phyloP scores from a whole-genome alignment of 2,329 filamentous ascomycete genomes.

The Cadophora sp. region DNA sequence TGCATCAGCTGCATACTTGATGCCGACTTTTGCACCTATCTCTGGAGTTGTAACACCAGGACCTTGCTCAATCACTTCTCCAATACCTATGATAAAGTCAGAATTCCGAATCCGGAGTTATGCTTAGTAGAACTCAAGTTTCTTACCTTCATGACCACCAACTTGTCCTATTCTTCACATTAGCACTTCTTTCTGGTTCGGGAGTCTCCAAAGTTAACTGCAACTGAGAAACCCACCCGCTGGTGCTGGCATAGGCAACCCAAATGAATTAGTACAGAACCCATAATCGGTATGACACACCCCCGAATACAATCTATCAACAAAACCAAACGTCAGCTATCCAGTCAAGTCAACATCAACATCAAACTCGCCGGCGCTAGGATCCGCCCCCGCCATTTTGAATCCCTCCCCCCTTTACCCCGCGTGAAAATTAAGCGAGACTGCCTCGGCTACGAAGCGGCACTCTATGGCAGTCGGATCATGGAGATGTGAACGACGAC shows the following conservation, averaged over 20 bases:
- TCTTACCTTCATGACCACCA: constrained; percentile 69
- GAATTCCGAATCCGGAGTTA: neutral
- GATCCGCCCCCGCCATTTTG: neutral
- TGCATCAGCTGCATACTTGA: constrained; percentile 64
- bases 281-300: constrained; percentile 31
- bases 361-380: neutral
- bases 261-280: constrained; percentile 23
- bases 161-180: constrained; percentile 55
- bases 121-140: neutral
- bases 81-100: constrained; percentile 46
- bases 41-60: constrained; percentile 55
- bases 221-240: constrained; percentile 2
- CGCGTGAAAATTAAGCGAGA: constrained; percentile 8
- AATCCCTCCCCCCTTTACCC: constrained; percentile 1
- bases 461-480: neutral
- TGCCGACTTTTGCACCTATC: constrained; percentile 68
- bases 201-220: no score
- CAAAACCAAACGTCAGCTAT: neutral
- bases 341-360: neutral
- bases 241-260: constrained; percentile 14
- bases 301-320: constrained; percentile 25
- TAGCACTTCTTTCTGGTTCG: neutral
- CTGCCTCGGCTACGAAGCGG: neutral
- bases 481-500: neutral
- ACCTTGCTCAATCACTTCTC: constrained; percentile 67